A percentile compares a stretch with the other conserved stretches of the same genome.
These are phyloP conservation scores for Earliella scabrosa DNA, from an alignment of 1,284 basidiomycete genomes.

Conservation along the genomic window DNA sequence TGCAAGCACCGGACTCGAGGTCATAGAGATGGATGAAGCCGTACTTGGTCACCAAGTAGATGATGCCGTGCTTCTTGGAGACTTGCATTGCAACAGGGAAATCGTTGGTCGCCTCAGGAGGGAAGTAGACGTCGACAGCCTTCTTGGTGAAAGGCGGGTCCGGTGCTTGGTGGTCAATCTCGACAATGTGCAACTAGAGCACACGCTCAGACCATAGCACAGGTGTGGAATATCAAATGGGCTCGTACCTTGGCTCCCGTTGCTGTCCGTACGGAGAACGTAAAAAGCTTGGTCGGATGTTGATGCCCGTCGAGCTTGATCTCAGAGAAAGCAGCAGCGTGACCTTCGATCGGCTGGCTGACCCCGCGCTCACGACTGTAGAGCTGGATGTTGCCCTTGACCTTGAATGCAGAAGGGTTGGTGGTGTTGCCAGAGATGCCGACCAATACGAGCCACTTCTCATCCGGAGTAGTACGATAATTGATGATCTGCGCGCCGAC, in stretches of 20 bases:
- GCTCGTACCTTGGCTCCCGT: constrained; percentile 90
- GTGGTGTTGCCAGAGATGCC: constrained; percentile 95
- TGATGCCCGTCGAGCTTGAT: constrained; percentile 89
- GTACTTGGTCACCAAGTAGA: constrained; percentile 98
- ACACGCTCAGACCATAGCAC: not conserved
- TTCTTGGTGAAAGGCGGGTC: constrained; percentile 98
- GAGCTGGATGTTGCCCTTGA: constrained; percentile 96
- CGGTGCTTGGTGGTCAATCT: constrained; percentile 96
- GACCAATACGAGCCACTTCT: constrained; percentile 97
- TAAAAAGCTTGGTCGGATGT: constrained; percentile 89
- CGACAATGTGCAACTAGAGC: constrained; percentile 91
- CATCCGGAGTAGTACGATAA: constrained; percentile 91
- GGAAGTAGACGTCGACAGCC: constrained; percentile 99
- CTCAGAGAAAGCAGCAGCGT: constrained; percentile 96
- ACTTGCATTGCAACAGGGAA: constrained; percentile 99
- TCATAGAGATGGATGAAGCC: constrained; percentile 99
- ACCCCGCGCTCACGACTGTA: constrained; percentile 94
- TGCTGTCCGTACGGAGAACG: constrained; percentile 94
- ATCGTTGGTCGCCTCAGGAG: constrained; percentile 96
- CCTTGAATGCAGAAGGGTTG: constrained; percentile 94
- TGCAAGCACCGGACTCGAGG: constrained; percentile 96
- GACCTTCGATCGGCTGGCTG: constrained; percentile 98
- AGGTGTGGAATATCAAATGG: not conserved
- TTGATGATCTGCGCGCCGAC: constrained; percentile 98
- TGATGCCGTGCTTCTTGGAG: constrained; percentile 95